Percentiles rank a stretch among this genome's conserved stretches.
Conservation (phyloP, 345 rosid genomes). For the Eucalyptus marginata region DNA sequence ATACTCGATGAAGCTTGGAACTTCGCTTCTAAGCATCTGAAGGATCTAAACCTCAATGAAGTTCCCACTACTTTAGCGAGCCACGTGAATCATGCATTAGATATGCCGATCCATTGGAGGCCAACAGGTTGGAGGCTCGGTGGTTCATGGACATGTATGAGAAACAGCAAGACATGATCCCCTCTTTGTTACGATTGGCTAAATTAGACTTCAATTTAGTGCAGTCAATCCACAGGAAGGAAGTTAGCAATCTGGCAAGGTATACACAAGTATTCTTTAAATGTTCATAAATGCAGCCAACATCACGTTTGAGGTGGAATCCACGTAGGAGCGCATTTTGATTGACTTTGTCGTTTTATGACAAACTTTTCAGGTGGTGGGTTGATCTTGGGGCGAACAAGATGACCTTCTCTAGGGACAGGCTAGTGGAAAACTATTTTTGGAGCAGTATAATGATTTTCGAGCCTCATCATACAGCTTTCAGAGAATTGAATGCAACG, state of each 20-base stretch:
- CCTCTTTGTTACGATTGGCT: too few species aligned
- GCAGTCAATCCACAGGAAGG: not conserved
- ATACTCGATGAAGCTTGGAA: not conserved
- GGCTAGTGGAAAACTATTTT: not conserved
- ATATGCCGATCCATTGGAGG: conserved; percentile 1
- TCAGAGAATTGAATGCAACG: not conserved
- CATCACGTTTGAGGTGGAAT: too few species aligned
- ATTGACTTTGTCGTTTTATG: not conserved
- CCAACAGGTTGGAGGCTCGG: not conserved
- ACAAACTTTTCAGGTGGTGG: not conserved
- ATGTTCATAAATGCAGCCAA: too few species aligned
- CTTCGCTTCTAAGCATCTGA: not conserved
- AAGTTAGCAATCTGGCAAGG: not conserved
- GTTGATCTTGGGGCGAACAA: not conserved
- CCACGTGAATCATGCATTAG: conserved; percentile 1
- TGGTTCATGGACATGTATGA: not conserved
- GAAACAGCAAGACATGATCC: too few species aligned
- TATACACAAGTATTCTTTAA: too few species aligned
- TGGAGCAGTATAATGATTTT: not conserved
- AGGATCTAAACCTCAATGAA: not conserved
- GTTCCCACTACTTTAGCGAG: not conserved
- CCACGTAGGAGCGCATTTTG: not conserved
- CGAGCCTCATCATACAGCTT: not conserved
- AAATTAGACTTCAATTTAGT: not conserved
- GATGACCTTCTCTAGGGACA: not conserved